Conservation (phyloP, 1,284 basidiomycete genomes). For the Tilletia horrida region DNA sequence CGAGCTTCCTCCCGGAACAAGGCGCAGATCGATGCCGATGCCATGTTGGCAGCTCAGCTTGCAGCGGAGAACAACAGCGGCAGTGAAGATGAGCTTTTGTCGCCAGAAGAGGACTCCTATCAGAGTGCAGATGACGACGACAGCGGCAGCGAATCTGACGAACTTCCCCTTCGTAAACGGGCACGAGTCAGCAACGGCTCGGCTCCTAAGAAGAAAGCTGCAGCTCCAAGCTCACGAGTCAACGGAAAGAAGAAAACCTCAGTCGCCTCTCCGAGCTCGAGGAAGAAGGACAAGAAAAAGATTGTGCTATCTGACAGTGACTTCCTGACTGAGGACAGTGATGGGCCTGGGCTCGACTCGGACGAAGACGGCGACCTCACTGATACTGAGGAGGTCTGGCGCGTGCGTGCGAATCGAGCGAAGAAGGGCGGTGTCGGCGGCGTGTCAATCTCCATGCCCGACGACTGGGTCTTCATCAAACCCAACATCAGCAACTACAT, state of each 20-base stretch:
- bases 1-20: not conserved
- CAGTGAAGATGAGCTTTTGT: conserved; percentile 26
- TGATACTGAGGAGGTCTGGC: too few species aligned
- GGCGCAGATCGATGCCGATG: conserved; percentile 3
- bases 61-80: conserved; percentile 2
- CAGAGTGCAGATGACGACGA: conserved; percentile 24
- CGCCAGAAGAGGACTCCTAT: conserved; percentile 7
- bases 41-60: conserved; percentile 5
- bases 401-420: not conserved
- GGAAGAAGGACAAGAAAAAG: too few species aligned
- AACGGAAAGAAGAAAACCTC: too few species aligned
- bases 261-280: too few species aligned
- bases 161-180: conserved; percentile 8
- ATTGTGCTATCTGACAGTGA: too few species aligned
- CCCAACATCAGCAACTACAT: conserved; percentile 12
- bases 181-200: conserved; percentile 24
- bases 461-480: conserved; percentile 1
- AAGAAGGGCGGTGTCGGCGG: conserved; percentile 5
- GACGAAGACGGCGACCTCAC: too few species aligned
- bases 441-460: not conserved
- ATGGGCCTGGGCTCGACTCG: too few species aligned
- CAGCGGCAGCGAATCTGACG: conserved; percentile 21
- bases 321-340: too few species aligned
- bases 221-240: not conserved
- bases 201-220: not conserved